A percentile compares a stretch with the other conserved stretches of the same genome.
These are phyloP conservation scores for Penicillium lividum DNA, from an alignment of 495 filamentous ascomycete genomes.

Conservation along the genomic window DNA sequence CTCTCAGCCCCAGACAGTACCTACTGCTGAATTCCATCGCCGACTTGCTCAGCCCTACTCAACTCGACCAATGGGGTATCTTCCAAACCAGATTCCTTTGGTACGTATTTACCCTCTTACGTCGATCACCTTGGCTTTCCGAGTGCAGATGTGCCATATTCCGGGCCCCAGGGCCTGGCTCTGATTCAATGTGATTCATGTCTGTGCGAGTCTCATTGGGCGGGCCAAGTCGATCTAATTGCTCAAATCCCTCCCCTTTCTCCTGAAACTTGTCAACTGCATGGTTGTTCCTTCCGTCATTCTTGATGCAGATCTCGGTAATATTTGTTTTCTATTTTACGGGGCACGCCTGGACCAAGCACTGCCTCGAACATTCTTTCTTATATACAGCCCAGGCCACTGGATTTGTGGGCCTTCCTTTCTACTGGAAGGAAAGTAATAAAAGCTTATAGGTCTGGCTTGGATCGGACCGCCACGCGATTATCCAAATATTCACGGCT, in stretches of 20 bases:
- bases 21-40: neutral
- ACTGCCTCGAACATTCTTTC: slow-evolving; percentile 22
- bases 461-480: neutral
- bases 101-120: slow-evolving; percentile 5
- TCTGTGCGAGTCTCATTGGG: neutral
- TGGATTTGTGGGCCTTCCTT: neutral
- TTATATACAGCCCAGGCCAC: slow-evolving; percentile 17
- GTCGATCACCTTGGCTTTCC: slow-evolving; percentile 7
- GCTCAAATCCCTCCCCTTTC: neutral
- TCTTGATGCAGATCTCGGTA: slow-evolving; percentile 17
- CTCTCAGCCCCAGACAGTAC: slow-evolving; percentile 2
- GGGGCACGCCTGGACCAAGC: slow-evolving; percentile 9
- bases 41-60: slow-evolving; percentile 14
- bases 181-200: neutral
- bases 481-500: neutral
- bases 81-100: neutral
- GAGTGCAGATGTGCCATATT: slow-evolving; percentile 9
- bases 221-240: neutral
- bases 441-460: slow-evolving; percentile 6
- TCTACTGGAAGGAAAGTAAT: neutral
- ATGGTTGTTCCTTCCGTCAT: slow-evolving; percentile 10
- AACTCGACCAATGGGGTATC: neutral
- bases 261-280: neutral
- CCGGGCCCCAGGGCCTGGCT: neutral
- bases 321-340: slow-evolving; percentile 8